Evolutionary conservation across 495 filamentous ascomycete species (phyloP).

Genomic region (Pseudevernia furfuracea): DNA sequence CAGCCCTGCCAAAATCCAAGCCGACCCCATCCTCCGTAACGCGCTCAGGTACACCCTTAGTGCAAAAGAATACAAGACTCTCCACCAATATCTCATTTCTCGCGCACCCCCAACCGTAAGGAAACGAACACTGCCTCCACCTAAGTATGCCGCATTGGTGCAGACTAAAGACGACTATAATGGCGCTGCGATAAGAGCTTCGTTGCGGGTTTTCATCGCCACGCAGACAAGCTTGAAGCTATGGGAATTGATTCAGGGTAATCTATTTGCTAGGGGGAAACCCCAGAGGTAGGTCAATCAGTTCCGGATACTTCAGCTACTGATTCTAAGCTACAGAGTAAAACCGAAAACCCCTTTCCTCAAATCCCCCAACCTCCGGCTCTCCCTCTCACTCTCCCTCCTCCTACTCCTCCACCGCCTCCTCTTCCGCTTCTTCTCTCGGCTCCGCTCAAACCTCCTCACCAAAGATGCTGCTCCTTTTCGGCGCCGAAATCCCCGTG

Average conservation of each 20-base stretch:
- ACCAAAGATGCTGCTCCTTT: constrained; percentile 68
- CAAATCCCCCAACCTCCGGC: constrained; percentile 63
- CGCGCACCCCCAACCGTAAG: constrained; percentile 50
- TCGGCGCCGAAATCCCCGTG: constrained; percentile 69
- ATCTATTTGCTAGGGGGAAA: constrained; percentile 32
- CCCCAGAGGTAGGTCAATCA: constrained; percentile 39
- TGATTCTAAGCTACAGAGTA: constrained; percentile 28
- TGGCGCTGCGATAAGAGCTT: constrained; percentile 66
- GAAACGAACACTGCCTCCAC: constrained; percentile 52
- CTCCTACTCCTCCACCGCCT: constrained; percentile 82
- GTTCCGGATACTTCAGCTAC: background rate
- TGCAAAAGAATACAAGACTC: constrained; percentile 71
- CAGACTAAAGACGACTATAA: constrained; percentile 61
- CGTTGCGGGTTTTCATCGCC: constrained; percentile 66
- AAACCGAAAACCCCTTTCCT: constrained; percentile 47
- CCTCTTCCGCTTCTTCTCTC: constrained; percentile 80
- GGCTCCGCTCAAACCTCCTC: constrained; percentile 69
- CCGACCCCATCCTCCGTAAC: constrained; percentile 48
- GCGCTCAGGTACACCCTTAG: constrained; percentile 76
- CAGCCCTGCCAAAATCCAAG: constrained; percentile 11
- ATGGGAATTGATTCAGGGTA: constrained; percentile 48
- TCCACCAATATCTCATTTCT: constrained; percentile 71
- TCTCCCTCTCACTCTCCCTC: constrained; percentile 72
- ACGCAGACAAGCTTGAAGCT: constrained; percentile 63
- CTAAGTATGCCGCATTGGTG: constrained; percentile 44